Evolutionary conservation across 1,139 yeast genomes (phyloP), one percentile per base, ranked within the genome.

Genomic region (Arxiozyma telluris): DNA sequence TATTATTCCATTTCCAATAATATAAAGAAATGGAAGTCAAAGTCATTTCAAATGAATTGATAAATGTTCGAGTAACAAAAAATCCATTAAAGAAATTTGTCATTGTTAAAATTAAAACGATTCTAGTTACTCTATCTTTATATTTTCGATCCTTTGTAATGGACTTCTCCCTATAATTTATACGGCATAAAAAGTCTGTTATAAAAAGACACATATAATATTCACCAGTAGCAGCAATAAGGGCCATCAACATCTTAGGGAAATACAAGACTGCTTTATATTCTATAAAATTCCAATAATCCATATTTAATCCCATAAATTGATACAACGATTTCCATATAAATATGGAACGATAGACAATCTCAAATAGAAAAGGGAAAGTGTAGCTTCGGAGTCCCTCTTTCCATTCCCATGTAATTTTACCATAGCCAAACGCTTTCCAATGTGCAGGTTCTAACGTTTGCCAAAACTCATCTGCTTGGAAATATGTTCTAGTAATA

Each of bases 401-500:
- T 41, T 73, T 66, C 98, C 98, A 94, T 70, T 94, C 99, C 98
- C 99, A 94, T 0, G 98, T 90, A 49, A 83, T 66, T 62, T 83
- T 82, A 0, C 98, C 98, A 58, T 83, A 85, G 1, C 94, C 93
- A 67, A 77, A 90, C 0, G 84, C 84, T 30, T 76, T 72, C 12
- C 66, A 58, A 68, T 91, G 96, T 0, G 98, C 98, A 0, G 97
- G 96, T 65, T 94, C 98, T 48, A 94, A 72, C 0, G 93, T 76
- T 70, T 94, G 98, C 81, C 85, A 94, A 71, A 77, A 94, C 69
- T 94, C 99, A 69, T 94, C 99, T 0, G 98, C 94, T 68, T 94
- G 99, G 71, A 93, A 93, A 66, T 82, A 94, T 0, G 98, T 89
- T 55, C 68, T 69, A 6, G 81, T 78, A 0, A 82, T 68, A 27